Percentiles rank a stretch among this genome's conserved stretches.
phyloP scores from a whole-genome alignment of 495 filamentous ascomycete species.

The Hyaloscypha bicolor region DNA sequence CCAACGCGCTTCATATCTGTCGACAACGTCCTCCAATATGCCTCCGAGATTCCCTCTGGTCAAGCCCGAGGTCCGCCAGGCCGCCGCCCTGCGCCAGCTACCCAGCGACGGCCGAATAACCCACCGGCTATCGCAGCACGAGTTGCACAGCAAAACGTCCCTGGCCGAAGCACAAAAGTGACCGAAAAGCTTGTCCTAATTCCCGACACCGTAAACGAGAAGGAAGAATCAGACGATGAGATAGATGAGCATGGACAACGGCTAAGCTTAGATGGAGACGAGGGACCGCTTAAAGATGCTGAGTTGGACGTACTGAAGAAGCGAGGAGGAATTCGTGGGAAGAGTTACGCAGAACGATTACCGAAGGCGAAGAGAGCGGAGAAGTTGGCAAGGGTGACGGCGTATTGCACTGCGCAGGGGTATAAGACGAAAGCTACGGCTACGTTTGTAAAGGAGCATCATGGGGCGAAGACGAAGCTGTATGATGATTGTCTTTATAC shows the following conservation, averaged over 20 bases:
- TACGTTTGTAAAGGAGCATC: slow-evolving; percentile 82
- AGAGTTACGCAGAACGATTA: slow-evolving; percentile 92
- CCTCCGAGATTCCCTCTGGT: slow-evolving; percentile 92
- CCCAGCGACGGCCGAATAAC: slow-evolving; percentile 42
- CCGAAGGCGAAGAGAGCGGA: slow-evolving; percentile 87
- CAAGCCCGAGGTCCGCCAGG: slow-evolving; percentile 78
- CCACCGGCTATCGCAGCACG: slow-evolving; percentile 45
- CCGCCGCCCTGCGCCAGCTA: slow-evolving; percentile 52
- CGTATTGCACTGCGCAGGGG: slow-evolving; percentile 94
- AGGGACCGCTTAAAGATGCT: slow-evolving; percentile 76
- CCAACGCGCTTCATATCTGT: slow-evolving; percentile 88
- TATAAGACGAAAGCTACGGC: slow-evolving; percentile 86
- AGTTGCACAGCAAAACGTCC: slow-evolving; percentile 72
- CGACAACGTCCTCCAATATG: slow-evolving; percentile 92
- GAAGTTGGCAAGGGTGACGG: slow-evolving; percentile 86
- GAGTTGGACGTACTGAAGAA: slow-evolving; percentile 68
- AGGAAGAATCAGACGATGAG: slow-evolving; percentile 54
- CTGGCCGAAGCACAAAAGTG: slow-evolving; percentile 85
- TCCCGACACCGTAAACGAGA: slow-evolving; percentile 75
- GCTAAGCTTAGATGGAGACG: slow-evolving; percentile 58
- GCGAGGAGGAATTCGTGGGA: slow-evolving; percentile 64
- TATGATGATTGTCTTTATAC: slow-evolving; percentile 98
- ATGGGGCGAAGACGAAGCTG: slow-evolving; percentile 95
- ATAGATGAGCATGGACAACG: slow-evolving; percentile 48
- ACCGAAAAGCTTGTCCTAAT: slow-evolving; percentile 96